Evolutionary conservation across 2,329 filamentous ascomycete species (phyloP), one percentile per base, ranked within the genome.

Genomic region (Tolypocladium ophioglossoides): DNA sequence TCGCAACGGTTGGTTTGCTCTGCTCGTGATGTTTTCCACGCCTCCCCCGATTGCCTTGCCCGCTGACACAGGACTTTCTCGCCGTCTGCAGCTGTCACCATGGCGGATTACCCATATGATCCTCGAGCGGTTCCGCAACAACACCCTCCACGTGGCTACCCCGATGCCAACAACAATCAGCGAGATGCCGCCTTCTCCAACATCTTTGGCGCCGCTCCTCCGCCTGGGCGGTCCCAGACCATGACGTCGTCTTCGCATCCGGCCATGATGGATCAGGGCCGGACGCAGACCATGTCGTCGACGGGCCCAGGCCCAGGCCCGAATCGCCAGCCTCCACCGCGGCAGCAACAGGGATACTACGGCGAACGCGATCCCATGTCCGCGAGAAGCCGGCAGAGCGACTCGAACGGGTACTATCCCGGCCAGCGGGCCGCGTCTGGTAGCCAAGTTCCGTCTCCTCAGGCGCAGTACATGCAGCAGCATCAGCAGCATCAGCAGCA

Each of bases 121-220:
- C 74, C 79, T 66, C 76, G 77, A 61, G 70, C 70, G 58, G 70
- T 72, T 67, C 70, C 70, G 51, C 72, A 73, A 52, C 70, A 71
- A 39, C 44, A 16, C 27, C 44, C 44, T 18, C 72, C 70, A 60
- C 70, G 72, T 54, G 73, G 77, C 61, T 78, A 80, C 77, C 76
- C 61, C 60, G 72, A 77, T 55, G 67, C 71, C 53, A 74, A 76
- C 59, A 78, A 78, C 66, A 78, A 77, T 65, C 89, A 94, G 73
- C 87, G 94, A 74, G 91, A 99, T 82, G 89, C 90, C 62, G 94
- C 92, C 61, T 99, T 95, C 72, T 90, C 88, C 61, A 92, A 92
- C 73, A 97, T 97, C 68, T 99, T 97, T 69, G 94, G 92, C 62
- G 85, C 84, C 60, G 81, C 89, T 60, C 91, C 89, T 59, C 90